phyloP scores from a whole-genome alignment of 345 rosid species.

The Syzygium grande region DNA sequence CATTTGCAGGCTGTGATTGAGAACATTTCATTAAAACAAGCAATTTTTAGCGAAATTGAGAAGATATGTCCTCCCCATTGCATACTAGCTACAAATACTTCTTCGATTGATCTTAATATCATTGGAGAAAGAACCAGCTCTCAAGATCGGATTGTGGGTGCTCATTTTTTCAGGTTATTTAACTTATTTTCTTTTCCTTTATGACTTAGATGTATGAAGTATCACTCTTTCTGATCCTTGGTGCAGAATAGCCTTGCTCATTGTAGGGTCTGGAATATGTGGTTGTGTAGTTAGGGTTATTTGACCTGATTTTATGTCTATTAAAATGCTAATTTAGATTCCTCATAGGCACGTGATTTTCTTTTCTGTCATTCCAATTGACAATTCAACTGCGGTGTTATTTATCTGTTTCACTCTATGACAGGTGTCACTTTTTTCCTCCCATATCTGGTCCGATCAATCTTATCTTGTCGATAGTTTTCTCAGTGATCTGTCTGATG shows the following conservation, averaged over 20 bases:
- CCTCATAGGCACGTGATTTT: not conserved
- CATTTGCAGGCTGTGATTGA: conserved; percentile 86
- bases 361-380: not conserved
- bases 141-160: conserved; percentile 83
- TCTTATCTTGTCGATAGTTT: not conserved
- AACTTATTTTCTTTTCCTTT: not conserved
- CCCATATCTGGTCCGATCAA: not conserved
- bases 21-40: conserved; percentile 76
- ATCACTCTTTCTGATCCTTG: not conserved
- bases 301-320: not conserved
- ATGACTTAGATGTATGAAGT: not conserved
- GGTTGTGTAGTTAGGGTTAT: not conserved
- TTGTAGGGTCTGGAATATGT: not conserved
- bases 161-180: conserved; percentile 89
- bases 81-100: conserved; percentile 90
- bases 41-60: conserved; percentile 78
- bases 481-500: not conserved
- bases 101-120: conserved; percentile 68
- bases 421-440: not conserved
- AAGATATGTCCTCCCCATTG: conserved; percentile 74
- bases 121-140: conserved; percentile 75
- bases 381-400: not conserved
- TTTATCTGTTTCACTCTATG: not conserved
- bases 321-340: not conserved
- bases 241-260: not conserved